A percentile compares a stretch with the other conserved stretches of the same genome.
Evolutionary conservation across 345 rosid genomes (phyloP).

Genomic region (Brassica incana): DNA sequence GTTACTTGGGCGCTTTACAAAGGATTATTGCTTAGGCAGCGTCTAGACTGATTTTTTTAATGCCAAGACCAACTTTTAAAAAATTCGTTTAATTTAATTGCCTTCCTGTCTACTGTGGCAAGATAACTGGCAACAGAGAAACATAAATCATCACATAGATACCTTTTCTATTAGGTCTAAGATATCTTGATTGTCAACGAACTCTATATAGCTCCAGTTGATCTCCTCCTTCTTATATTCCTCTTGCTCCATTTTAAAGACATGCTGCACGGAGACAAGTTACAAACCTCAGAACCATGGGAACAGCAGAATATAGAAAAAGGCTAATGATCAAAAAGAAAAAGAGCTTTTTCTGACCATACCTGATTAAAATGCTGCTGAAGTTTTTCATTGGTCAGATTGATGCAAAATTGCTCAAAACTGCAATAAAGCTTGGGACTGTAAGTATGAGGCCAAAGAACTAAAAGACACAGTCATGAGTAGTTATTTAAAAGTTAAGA

Average conservation of each 20-base stretch:
- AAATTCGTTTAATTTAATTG: no score
- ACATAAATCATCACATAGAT: background rate
- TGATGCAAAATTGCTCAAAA: slow-evolving; percentile 99
- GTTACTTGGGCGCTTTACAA: no score
- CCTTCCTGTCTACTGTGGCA: background rate
- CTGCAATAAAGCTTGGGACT: slow-evolving; percentile 49
- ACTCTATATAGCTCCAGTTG: slow-evolving; percentile 98
- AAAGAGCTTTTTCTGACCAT: slow-evolving; percentile 28
- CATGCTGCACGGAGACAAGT: slow-evolving; percentile 64
- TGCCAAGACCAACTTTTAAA: no score
- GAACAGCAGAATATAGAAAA: slow-evolving; percentile 27
- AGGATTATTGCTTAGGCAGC: no score
- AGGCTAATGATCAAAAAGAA: slow-evolving; percentile 5
- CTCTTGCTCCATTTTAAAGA: slow-evolving; percentile 99
- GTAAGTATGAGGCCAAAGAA: slow-evolving; percentile 14
- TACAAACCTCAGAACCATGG: slow-evolving; percentile 32
- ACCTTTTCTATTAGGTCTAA: slow-evolving; percentile 98
- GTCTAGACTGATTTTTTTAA: no score
- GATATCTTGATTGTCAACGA: slow-evolving; percentile 93
- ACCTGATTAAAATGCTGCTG: slow-evolving; percentile 99
- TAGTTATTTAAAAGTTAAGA: slow-evolving; percentile 7
- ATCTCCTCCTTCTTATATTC: slow-evolving; percentile 96
- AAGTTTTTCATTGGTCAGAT: slow-evolving; percentile 97
- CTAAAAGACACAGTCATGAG: slow-evolving; percentile 18
- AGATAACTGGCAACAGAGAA: slow-evolving; percentile 10